Evolutionary conservation across 495 filamentous ascomycete genomes (phyloP), one percentile per base, ranked within the genome.

Genomic region (Tuber umbilicatum): DNA sequence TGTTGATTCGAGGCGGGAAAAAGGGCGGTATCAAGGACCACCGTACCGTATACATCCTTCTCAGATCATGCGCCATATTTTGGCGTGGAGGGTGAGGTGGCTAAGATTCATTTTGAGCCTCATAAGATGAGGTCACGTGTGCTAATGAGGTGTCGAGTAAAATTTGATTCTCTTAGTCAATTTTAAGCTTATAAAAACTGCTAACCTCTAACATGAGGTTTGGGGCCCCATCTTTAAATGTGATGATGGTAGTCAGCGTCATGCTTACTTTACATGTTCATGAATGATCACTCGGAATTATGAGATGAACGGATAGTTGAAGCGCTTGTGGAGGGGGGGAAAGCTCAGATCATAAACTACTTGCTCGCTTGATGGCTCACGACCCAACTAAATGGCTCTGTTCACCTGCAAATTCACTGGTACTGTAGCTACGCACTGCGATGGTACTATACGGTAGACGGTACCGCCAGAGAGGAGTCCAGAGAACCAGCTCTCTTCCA

Each of bases 361-460:
- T 27, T 64, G 27, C 27, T 64, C 55, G 55, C 55, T 64, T 64
- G 27, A 35, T 19, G 10, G 55, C 35, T n/a, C 55, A 64, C 27
- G 55, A 64, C 27, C 35, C 55, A 64, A 64, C 27, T 64, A 27
- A 64, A 64, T 64, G 14, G 55, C 55, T 64, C 55, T 31, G 55
- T 17, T 64, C 55, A 17, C 27, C 55, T 31, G 14, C 14, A 35
- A 17, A 14, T 64, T 35, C 55, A 35, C 55, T 64, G 27, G 55
- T 64, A 64, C 55, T 35, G n/a, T 64, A 35, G 55, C 55, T 64
- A 64, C 55, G 55, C 55, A 64, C 55, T 31, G 7, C 55, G 55
- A 64, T 64, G 55, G 55, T 64, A 64, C 55, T 17, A 35, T 35
- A 17, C 12, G 55, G 55, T 35, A 64, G 55, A 64, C 27, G 27